A percentile compares a stretch with the other conserved stretches of the same genome.
These are phyloP conservation scores for Suhomyces wounanorum DNA, from an alignment of 1,139 yeast genomes.

Conservation along the genomic window DNA sequence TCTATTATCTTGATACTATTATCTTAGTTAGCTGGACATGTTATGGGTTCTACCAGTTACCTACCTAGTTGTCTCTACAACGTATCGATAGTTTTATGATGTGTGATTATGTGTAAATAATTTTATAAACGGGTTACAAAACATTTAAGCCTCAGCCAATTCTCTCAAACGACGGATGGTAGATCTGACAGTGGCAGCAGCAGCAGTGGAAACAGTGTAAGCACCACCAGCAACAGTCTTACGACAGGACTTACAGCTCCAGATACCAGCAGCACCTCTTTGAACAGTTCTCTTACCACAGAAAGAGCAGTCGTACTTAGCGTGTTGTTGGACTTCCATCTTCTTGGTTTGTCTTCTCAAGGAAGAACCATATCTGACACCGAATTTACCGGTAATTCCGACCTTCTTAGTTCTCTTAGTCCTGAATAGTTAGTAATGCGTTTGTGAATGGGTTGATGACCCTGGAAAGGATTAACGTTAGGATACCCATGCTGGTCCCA, in stretches of 20 bases:
- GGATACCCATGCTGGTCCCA: too few species aligned
- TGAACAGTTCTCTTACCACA: constrained; percentile 99
- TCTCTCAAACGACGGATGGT: constrained; percentile 99
- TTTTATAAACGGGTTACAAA: constrained; percentile 18
- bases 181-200: constrained; percentile 99
- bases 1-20: too few species aligned
- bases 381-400: constrained; percentile 99
- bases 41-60: too few species aligned
- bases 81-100: constrained; percentile 11
- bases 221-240: constrained; percentile 99
- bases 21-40: too few species aligned
- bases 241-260: constrained; percentile 93
- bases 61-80: background rate
- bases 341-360: constrained; percentile 99
- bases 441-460: background rate
- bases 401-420: constrained; percentile 99
- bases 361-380: constrained; percentile 99
- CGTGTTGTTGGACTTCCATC: constrained; percentile 98
- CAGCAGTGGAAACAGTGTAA: constrained; percentile 98
- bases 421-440: constrained; percentile 55
- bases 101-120: constrained; percentile 12
- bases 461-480: background rate
- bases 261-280: constrained; percentile 99
- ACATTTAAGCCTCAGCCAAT: constrained; percentile 91
- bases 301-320: constrained; percentile 99